phyloP scores from a whole-genome alignment of 192 early-diverging fungal genomes.

The Gaertneriomyces sp. region DNA sequence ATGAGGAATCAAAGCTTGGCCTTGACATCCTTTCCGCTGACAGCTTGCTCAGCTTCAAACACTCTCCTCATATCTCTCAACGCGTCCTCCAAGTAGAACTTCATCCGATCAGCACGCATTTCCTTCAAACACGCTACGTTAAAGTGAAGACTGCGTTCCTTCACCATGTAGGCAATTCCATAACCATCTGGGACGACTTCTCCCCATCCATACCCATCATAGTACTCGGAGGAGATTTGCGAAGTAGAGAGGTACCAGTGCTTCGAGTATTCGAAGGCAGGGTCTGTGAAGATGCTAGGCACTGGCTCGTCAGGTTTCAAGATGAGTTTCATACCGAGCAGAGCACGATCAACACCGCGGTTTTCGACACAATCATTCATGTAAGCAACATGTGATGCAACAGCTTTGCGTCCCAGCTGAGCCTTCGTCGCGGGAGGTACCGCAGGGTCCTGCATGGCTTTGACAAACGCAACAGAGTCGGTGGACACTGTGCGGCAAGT shows the following conservation, averaged over 20 bases:
- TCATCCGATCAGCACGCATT: constrained; percentile 66
- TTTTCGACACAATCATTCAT: constrained; percentile 78
- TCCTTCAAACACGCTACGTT: constrained; percentile 75
- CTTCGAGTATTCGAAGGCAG: constrained; percentile 69
- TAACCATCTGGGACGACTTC: constrained; percentile 83
- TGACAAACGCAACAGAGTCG: constrained; percentile 80
- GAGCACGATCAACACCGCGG: constrained; percentile 86
- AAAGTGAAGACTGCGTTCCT: constrained; percentile 78
- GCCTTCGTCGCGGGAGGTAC: constrained; percentile 52
- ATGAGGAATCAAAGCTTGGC: constrained; percentile 19
- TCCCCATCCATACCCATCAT: constrained; percentile 85
- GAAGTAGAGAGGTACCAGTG: constrained; percentile 94
- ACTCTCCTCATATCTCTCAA: constrained; percentile 79
- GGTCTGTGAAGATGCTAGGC: constrained; percentile 84
- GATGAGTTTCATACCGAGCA: constrained; percentile 80
- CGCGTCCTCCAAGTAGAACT: constrained; percentile 81
- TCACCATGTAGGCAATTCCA: constrained; percentile 92
- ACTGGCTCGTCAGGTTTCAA: constrained; percentile 70
- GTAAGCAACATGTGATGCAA: constrained; percentile 73
- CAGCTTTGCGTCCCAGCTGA: constrained; percentile 68
- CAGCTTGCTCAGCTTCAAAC: constrained; percentile 60
- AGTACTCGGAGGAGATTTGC: constrained; percentile 87
- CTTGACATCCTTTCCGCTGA: constrained; percentile 20
- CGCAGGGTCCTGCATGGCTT: constrained; percentile 72
- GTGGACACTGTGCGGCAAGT: constrained; percentile 76